phyloP scores from a whole-genome alignment of 441 rosid species.

The Arabidopsis lyrata region DNA sequence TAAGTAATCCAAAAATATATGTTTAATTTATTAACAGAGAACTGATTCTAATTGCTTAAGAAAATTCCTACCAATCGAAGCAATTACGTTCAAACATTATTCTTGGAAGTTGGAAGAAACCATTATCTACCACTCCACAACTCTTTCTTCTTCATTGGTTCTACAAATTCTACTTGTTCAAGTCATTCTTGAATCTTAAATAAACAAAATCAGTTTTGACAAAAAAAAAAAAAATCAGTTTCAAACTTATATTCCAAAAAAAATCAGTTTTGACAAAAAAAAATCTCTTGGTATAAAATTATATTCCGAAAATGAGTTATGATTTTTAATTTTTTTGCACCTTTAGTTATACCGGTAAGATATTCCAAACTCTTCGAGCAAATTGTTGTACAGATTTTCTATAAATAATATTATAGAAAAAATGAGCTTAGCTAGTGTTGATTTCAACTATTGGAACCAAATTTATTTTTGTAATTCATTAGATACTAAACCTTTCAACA shows the following conservation, averaged over 20 bases:
- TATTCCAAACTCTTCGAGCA: background rate
- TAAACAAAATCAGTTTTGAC: no score
- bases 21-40: background rate
- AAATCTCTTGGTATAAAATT: no score
- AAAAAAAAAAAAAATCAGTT: no score
- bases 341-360: background rate
- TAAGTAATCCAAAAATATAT: background rate
- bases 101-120: slow-evolving; percentile 8
- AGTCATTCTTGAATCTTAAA: background rate
- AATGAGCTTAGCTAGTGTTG: background rate
- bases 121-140: slow-evolving; percentile 10
- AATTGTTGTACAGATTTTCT: background rate
- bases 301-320: no score
- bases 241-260: no score
- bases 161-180: background rate
- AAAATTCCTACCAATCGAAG: slow-evolving; percentile 35
- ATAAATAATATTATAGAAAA: background rate
- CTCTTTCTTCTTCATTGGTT: slow-evolving; percentile 19
- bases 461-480: no score
- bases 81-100: background rate
- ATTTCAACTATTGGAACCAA: no score
- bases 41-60: background rate
- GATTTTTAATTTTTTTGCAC: background rate
- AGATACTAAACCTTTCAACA: no score
- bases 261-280: no score